Percentiles rank a stretch among this genome's conserved stretches.
phyloP scores from a whole-genome alignment of 2,329 filamentous ascomycete genomes.

The Cytospora piceicola region DNA sequence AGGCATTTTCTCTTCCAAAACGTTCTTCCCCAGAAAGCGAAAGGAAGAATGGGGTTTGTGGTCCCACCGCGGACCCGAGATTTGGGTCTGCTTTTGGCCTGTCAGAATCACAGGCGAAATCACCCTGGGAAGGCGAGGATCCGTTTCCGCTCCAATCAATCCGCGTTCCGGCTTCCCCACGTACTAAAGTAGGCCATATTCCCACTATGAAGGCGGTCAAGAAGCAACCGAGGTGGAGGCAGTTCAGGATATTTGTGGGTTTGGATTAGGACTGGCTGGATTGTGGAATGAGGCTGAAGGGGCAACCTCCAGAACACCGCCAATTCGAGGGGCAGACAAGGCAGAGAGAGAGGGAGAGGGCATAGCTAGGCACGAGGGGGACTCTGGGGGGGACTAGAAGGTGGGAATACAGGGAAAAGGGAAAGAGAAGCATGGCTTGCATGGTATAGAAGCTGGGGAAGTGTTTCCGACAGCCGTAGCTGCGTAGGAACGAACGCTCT shows the following conservation, averaged over 20 bases:
- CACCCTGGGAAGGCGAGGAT: neutral
- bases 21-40: conserved; percentile 23
- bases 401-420: too few relatives aligned
- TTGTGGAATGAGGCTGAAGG: conserved; percentile 22
- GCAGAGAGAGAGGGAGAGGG: too few relatives aligned
- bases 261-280: neutral
- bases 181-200: conserved; percentile 5
- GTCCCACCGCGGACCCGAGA: conserved; percentile 21
- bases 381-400: too few relatives aligned
- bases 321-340: conserved; percentile 13
- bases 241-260: conserved; percentile 5
- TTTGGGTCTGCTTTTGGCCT: conserved; percentile 2
- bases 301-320: conserved; percentile 19
- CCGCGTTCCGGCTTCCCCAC: conserved; percentile 9
- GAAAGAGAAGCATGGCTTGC: neutral
- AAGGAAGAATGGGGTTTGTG: neutral
- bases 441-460: neutral
- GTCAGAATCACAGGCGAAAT: conserved; percentile 6
- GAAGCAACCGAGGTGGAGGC: conserved; percentile 5
- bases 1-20: conserved; percentile 22
- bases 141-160: conserved; percentile 21
- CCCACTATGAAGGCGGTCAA: conserved; percentile 22
- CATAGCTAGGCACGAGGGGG: too few relatives aligned
- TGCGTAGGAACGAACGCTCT: neutral
- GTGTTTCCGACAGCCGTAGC: too few relatives aligned